A percentile compares a stretch with the other conserved stretches of the same genome.
phyloP scores from a whole-genome alignment of 2,329 filamentous ascomycete species.

The Fusarium oxysporum region DNA sequence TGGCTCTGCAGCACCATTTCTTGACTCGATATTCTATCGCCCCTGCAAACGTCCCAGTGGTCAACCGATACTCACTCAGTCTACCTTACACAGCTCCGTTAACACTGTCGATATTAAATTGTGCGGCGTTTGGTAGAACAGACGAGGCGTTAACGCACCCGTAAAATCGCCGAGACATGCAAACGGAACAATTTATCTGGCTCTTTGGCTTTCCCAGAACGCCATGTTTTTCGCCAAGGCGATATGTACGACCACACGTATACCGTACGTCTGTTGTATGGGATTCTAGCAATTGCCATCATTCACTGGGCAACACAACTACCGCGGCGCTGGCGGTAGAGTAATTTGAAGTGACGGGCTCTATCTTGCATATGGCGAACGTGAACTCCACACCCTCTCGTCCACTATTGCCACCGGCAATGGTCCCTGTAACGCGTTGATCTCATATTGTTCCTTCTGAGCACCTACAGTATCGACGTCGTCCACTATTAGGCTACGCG shows the following conservation, averaged over 20 bases:
- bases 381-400: slow-evolving; percentile 16
- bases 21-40: slow-evolving; percentile 11
- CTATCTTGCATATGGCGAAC: not conserved
- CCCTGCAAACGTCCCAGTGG: slow-evolving; percentile 19
- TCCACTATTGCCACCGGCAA: not conserved
- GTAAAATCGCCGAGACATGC: slow-evolving; percentile 45
- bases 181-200: slow-evolving; percentile 28
- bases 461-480: not conserved
- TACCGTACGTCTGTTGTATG: slow-evolving; percentile 16
- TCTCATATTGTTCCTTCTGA: not conserved
- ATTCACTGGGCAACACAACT: slow-evolving; percentile 24
- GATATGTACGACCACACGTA: not conserved
- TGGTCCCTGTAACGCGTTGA: slow-evolving; percentile 4
- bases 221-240: slow-evolving; percentile 17
- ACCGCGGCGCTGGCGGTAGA: slow-evolving; percentile 2
- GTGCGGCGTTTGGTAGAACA: slow-evolving; percentile 28
- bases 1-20: slow-evolving; percentile 3
- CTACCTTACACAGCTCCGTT: not conserved
- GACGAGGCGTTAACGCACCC: slow-evolving; percentile 38
- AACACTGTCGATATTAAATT: slow-evolving; percentile 1
- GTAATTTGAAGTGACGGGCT: not conserved
- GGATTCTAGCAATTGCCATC: slow-evolving; percentile 41
- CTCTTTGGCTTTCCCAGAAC: slow-evolving; percentile 23
- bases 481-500: not conserved
- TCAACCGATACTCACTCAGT: not conserved